These are phyloP conservation scores for Mycena chlorophos DNA, from an alignment of 768 basidiomycete species.

Conservation along the genomic window DNA sequence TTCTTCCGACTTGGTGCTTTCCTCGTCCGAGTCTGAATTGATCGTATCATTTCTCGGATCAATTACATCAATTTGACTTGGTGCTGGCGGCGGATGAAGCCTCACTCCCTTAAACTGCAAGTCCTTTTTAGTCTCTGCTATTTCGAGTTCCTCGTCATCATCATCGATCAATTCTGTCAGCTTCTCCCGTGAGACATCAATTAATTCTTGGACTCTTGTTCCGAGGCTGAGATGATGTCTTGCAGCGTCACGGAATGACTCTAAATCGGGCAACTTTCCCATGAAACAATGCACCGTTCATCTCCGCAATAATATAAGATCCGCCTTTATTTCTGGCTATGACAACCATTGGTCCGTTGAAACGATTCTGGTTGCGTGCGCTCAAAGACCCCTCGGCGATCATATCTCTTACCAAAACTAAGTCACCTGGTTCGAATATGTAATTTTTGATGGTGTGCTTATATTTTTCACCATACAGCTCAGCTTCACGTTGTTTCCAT, in stretches of 20 bases:
- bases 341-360: conserved; percentile 27
- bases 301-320: conserved; percentile 12
- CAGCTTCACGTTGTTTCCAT: conserved; percentile 13
- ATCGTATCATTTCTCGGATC: no score
- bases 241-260: conserved; percentile 13
- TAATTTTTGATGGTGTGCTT: conserved; percentile 13
- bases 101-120: background rate
- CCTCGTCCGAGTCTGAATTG: no score
- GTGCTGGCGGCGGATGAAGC: no score
- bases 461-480: conserved; percentile 24
- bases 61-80: no score
- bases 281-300: conserved; percentile 4
- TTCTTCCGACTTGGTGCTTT: no score
- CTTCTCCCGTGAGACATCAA: background rate
- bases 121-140: background rate
- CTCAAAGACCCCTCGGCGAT: conserved; percentile 23
- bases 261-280: conserved; percentile 7
- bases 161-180: background rate
- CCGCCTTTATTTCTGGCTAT: conserved; percentile 14
- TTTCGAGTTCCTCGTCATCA: background rate
- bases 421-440: conserved; percentile 19
- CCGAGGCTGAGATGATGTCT: no score
- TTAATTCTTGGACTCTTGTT: background rate
- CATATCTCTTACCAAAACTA: conserved; percentile 25
- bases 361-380: conserved; percentile 18